Evolutionary conservation across 1,284 basidiomycete genomes (phyloP).

Genomic region (Rhizopogon parksii): DNA sequence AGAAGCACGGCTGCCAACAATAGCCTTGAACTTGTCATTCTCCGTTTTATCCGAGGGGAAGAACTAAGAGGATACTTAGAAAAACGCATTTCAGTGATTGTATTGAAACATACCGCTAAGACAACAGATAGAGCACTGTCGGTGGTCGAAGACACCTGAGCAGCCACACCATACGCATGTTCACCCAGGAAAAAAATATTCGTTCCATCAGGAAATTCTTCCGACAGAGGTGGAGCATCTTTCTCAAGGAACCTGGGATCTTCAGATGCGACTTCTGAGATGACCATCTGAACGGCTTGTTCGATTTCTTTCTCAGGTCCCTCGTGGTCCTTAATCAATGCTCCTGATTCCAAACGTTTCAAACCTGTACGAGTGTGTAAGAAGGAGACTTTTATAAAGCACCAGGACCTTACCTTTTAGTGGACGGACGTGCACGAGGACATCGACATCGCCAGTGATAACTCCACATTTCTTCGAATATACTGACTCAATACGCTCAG

Average conservation of each 20-base stretch:
- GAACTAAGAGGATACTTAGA: slow-evolving; percentile 45
- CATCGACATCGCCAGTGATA: slow-evolving; percentile 74
- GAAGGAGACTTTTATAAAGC: slow-evolving; percentile 1
- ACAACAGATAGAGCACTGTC: slow-evolving; percentile 67
- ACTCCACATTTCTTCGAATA: slow-evolving; percentile 92
- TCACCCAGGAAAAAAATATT: slow-evolving; percentile 95
- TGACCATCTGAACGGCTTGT: slow-evolving; percentile 79
- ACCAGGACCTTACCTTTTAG: slow-evolving; percentile 62
- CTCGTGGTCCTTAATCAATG: slow-evolving; percentile 94
- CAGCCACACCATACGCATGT: slow-evolving; percentile 91
- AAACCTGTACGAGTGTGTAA: slow-evolving; percentile 47
- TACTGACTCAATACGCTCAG: slow-evolving; percentile 73
- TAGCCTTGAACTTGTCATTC: slow-evolving; percentile 67
- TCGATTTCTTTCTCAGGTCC: slow-evolving; percentile 74
- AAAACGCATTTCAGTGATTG: slow-evolving; percentile 1
- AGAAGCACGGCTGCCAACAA: slow-evolving; percentile 52
- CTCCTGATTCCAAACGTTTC: slow-evolving; percentile 82
- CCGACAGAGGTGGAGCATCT: slow-evolving; percentile 72
- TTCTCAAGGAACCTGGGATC: slow-evolving; percentile 85
- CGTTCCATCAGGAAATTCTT: slow-evolving; percentile 87
- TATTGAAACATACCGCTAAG: slow-evolving; percentile 58
- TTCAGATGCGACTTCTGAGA: slow-evolving; percentile 75
- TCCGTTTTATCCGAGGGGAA: slow-evolving; percentile 78
- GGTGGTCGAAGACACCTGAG: slow-evolving; percentile 73
- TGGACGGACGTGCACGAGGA: slow-evolving; percentile 78